phyloP scores from a whole-genome alignment of 257 asterid species.

The Penstemon davidsonii region DNA sequence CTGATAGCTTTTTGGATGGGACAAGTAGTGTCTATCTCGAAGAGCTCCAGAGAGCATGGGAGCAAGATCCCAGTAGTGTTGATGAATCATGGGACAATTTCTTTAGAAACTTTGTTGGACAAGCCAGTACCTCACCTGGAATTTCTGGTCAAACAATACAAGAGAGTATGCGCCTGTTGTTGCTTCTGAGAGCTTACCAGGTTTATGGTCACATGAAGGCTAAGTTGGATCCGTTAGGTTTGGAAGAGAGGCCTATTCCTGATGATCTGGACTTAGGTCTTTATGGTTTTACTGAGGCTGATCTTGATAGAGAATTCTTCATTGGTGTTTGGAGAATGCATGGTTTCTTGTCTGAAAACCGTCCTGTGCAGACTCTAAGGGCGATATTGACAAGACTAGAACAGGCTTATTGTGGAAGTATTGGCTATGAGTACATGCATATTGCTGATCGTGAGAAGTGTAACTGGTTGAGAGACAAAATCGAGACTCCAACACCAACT shows the following conservation, averaged over 20 bases:
- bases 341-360: conserved; percentile 90
- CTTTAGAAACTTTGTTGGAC: conserved; percentile 89
- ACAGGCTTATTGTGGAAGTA: conserved; percentile 87
- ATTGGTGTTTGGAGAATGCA: conserved; percentile 85
- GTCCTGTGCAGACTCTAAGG: conserved; percentile 84
- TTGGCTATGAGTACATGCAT: conserved; percentile 94
- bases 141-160: conserved; percentile 95
- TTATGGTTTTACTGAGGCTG: conserved; percentile 82
- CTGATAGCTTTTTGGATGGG: conserved; percentile 97
- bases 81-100: conserved; percentile 96
- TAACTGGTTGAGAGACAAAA: conserved; percentile 87
- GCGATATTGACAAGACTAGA: conserved; percentile 80
- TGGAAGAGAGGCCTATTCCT: conserved; percentile 69
- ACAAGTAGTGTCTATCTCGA: conserved; percentile 93
- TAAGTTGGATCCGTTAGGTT: conserved; percentile 71
- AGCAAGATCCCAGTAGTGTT: conserved; percentile 82
- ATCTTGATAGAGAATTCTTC: conserved; percentile 92
- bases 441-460: conserved; percentile 82
- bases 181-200: conserved; percentile 89
- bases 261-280: conserved; percentile 79
- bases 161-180: conserved; percentile 81
- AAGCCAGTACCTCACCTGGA: conserved; percentile 84
- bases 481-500: conserved; percentile 84
- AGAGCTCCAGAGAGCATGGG: conserved; percentile 97
- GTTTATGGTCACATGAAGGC: conserved; percentile 94